Evolutionary conservation across 1,139 yeast genomes (phyloP).

Genomic region (Komagataea norvegica): DNA sequence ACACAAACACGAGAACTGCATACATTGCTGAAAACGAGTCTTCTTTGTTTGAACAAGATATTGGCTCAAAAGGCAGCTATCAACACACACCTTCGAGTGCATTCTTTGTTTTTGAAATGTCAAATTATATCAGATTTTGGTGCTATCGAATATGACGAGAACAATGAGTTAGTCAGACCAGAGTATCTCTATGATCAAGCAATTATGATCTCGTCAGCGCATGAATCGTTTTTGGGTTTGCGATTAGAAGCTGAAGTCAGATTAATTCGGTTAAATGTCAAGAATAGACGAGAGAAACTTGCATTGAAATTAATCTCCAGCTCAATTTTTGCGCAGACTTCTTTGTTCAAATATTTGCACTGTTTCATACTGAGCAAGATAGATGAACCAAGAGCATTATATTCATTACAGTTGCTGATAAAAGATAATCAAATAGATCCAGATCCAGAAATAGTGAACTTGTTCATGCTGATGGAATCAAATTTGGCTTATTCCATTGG

Average conservation of each 20-base stretch:
- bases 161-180: constrained; percentile 3
- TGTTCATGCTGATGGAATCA: constrained; percentile 6
- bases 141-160: not conserved
- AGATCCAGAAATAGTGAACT: constrained; percentile 8
- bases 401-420: constrained; percentile 3
- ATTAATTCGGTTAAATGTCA: not conserved
- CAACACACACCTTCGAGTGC: constrained; percentile 9
- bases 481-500: constrained; percentile 4
- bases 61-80: constrained; percentile 9
- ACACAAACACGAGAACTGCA: constrained; percentile 18
- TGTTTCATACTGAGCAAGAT: not conserved
- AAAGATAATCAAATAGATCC: constrained; percentile 1
- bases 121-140: constrained; percentile 6
- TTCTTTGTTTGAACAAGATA: constrained; percentile 14
- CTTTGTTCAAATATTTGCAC: constrained; percentile 5
- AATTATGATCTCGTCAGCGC: constrained; percentile 1
- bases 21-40: constrained; percentile 17
- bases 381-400: constrained; percentile 6
- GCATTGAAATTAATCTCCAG: constrained; percentile 7
- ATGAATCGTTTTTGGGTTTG: constrained; percentile 2
- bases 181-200: constrained; percentile 7
- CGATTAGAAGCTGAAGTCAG: constrained; percentile 7
- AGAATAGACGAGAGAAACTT: constrained; percentile 1
- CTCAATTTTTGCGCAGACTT: constrained; percentile 1
- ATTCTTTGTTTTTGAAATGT: constrained; percentile 12